A percentile compares a stretch with the other conserved stretches of the same genome.
Evolutionary conservation across 169 alveolate genomes (phyloP).

Genomic region (Plasmodium relictum): DNA sequence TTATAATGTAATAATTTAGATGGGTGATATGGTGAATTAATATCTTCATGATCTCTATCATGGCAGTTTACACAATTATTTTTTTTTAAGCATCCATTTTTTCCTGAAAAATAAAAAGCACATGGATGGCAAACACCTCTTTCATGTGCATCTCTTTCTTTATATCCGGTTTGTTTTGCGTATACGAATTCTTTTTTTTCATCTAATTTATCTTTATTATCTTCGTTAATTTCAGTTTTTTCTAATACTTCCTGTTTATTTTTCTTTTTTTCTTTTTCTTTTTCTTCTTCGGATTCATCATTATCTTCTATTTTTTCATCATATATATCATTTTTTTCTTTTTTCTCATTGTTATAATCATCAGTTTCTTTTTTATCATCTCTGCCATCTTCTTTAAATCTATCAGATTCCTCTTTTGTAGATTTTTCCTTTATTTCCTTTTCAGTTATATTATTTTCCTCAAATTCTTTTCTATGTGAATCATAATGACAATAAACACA

Average conservation of each 20-base stretch:
- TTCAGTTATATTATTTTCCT: background rate
- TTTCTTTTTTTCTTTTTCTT: constrained; percentile 8
- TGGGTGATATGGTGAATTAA: constrained; percentile 30
- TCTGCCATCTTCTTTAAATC: no score
- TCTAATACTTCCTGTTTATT: background rate
- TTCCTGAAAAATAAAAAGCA: constrained; percentile 13
- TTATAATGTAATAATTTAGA: constrained; percentile 34
- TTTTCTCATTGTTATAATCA: background rate
- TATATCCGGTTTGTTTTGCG: constrained; percentile 8
- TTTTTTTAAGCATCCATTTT: constrained; percentile 12
- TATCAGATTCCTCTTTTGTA: background rate
- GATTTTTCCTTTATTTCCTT: background rate
- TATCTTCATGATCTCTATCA: constrained; percentile 28
- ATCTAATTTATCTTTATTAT: background rate
- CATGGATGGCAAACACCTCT: constrained; percentile 21
- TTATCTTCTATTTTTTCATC: background rate
- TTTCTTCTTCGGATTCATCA: background rate
- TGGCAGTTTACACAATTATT: constrained; percentile 21
- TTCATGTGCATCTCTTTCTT: constrained; percentile 18
- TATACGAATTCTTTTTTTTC: background rate
- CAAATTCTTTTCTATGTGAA: background rate
- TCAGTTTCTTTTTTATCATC: no score
- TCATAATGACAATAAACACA: constrained; percentile 33
- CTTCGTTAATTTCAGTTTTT: background rate
- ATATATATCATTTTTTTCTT: background rate